Conservation (phyloP, 345 rosid species). For the Orychophragmus violaceus region DNA sequence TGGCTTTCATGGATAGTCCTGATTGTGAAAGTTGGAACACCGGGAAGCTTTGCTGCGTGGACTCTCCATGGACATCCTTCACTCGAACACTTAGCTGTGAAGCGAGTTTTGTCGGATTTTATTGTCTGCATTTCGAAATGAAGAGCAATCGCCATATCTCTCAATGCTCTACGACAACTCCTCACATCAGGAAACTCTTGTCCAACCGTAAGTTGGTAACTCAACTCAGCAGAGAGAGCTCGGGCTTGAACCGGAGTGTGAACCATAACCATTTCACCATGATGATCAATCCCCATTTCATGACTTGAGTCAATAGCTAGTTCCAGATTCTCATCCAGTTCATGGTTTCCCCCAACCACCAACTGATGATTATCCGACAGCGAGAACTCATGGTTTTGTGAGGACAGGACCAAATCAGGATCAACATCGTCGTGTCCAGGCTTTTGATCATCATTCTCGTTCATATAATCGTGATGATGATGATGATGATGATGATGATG, state of each 20-base stretch:
- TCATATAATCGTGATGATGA: slow-evolving; percentile 39
- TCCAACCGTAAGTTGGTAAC: slow-evolving; percentile 65
- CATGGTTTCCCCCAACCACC: slow-evolving; percentile 42
- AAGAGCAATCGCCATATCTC: slow-evolving; percentile 93
- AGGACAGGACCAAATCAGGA: slow-evolving; percentile 25
- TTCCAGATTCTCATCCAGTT: slow-evolving; percentile 43
- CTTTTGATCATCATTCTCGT: slow-evolving; percentile 41
- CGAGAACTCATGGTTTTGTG: slow-evolving; percentile 37
- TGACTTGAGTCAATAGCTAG: slow-evolving; percentile 55
- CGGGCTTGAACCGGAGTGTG: slow-evolving; percentile 60
- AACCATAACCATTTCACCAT: slow-evolving; percentile 53
- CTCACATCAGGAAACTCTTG: slow-evolving; percentile 96
- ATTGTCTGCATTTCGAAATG: slow-evolving; percentile 96
- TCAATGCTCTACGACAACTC: slow-evolving; percentile 88
- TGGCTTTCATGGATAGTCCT: slow-evolving; percentile 83
- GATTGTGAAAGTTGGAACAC: slow-evolving; percentile 91
- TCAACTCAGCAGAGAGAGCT: slow-evolving; percentile 39
- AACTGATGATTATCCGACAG: slow-evolving; percentile 49
- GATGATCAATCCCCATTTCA: slow-evolving; percentile 57
- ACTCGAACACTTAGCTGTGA: slow-evolving; percentile 93
- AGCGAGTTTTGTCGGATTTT: slow-evolving; percentile 92
- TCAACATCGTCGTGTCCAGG: slow-evolving; percentile 29
- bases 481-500: no score
- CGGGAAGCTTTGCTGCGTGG: slow-evolving; percentile 95
- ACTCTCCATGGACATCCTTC: no score